Evolutionary conservation across 1,284 basidiomycete species (phyloP).

Genomic region (Moniliella sp.): DNA sequence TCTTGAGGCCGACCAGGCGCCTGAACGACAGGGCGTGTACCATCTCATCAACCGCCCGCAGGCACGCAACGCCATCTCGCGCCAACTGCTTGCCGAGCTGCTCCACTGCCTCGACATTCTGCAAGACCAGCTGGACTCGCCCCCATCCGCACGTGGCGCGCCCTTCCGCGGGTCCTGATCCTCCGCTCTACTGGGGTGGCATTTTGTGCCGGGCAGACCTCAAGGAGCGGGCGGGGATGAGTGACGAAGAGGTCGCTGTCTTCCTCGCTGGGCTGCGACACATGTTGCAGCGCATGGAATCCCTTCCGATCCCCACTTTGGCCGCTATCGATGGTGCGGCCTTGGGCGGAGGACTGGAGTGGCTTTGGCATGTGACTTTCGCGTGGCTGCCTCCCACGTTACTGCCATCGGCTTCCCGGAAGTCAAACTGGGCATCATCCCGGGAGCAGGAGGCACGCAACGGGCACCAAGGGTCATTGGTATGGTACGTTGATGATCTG

Average conservation of each 20-base stretch:
- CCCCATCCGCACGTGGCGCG: background rate
- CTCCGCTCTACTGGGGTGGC: conserved; percentile 43
- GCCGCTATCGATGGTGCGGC: conserved; percentile 81
- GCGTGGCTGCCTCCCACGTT: conserved; percentile 50
- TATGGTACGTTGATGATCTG: no score
- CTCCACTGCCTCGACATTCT: conserved; percentile 57
- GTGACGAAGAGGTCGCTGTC: conserved; percentile 43
- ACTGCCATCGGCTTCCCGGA: conserved; percentile 70
- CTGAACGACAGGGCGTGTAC: no score
- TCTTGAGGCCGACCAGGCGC: no score
- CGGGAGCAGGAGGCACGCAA: no score
- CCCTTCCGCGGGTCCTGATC: no score
- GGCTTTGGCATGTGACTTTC: conserved; percentile 63
- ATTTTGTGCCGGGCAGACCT: conserved; percentile 81
- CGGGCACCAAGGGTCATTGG: no score
- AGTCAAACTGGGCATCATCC: conserved; percentile 69
- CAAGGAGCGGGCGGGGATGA: conserved; percentile 55
- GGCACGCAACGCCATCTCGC: conserved; percentile 70
- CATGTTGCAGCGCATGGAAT: conserved; percentile 52
- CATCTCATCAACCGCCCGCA: conserved; percentile 52
- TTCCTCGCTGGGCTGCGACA: conserved; percentile 60
- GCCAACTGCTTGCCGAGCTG: conserved; percentile 43
- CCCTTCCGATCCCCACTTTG: conserved; percentile 63
- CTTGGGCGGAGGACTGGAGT: conserved; percentile 68
- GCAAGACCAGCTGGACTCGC: no score